A percentile compares a stretch with the other conserved stretches of the same genome.
Evolutionary conservation across 2,329 filamentous ascomycete species (phyloP).

Genomic region (Colletotrichum incanum): DNA sequence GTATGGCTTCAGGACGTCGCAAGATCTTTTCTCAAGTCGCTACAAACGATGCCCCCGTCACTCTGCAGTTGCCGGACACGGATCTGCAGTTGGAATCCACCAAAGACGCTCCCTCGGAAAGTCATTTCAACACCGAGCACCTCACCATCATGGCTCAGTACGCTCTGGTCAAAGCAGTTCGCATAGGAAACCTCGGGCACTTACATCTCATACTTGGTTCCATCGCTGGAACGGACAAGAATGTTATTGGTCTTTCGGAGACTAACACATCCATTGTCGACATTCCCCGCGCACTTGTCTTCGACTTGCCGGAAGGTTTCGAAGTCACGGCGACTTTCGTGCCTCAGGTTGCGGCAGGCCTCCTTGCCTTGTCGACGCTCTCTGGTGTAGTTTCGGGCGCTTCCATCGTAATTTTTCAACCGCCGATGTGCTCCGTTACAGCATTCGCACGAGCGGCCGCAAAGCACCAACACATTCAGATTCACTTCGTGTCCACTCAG

Average conservation of each 20-base stretch:
- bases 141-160: background rate
- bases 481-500: no score
- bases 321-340: background rate
- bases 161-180: slow-evolving; percentile 1
- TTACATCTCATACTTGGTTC: slow-evolving; percentile 3
- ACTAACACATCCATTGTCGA: slow-evolving; percentile 14
- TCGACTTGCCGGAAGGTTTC: no score
- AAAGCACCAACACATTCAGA: no score
- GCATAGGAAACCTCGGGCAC: background rate
- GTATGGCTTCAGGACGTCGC: background rate
- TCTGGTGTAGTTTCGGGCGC: background rate
- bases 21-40: no score
- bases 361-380: no score
- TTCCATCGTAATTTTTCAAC: background rate
- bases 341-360: no score
- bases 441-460: background rate
- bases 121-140: no score
- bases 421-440: background rate
- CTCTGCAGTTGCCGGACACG: no score
- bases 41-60: no score
- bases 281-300: no score
- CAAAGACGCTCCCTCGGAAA: no score
- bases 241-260: slow-evolving; percentile 1
- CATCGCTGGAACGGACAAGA: background rate
- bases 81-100: no score